Conservation (phyloP, 768 basidiomycete genomes). For the Lactarius psammicola region DNA sequence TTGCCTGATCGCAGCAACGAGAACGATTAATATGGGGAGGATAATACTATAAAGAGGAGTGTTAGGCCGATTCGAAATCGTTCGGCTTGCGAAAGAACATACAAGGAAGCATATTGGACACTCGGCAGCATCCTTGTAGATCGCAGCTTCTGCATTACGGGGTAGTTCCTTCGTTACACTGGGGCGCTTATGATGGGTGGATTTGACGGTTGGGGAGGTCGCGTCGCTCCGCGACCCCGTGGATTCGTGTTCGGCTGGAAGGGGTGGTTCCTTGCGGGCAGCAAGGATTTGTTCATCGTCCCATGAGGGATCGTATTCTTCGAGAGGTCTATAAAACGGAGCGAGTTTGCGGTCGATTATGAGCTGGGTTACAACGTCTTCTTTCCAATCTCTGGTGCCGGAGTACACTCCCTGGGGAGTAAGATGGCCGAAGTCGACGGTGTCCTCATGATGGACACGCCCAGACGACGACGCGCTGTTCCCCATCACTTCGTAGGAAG, state of each 20-base stretch:
- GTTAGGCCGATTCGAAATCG: constrained; percentile 24
- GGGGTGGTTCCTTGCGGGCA: constrained; percentile 65
- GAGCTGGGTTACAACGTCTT: constrained; percentile 79
- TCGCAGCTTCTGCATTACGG: constrained; percentile 66
- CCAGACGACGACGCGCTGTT: constrained; percentile 77
- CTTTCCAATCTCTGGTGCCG: constrained; percentile 85
- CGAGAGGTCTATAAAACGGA: constrained; percentile 94
- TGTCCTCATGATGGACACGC: constrained; percentile 73
- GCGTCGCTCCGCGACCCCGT: constrained; percentile 47
- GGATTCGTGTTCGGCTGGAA: constrained; percentile 43
- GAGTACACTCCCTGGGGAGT: constrained; percentile 86
- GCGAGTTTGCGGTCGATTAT: constrained; percentile 87
- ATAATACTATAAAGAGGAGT: constrained; percentile 67
- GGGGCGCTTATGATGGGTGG: constrained; percentile 53
- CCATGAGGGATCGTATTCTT: constrained; percentile 90
- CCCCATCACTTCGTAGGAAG: constrained; percentile 54
- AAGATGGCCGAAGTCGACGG: constrained; percentile 80
- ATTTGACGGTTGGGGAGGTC: constrained; percentile 37
- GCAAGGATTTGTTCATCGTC: constrained; percentile 84
- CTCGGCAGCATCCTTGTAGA: constrained; percentile 84
- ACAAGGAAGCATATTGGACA: constrained; percentile 99
- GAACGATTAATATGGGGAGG: constrained; percentile 97
- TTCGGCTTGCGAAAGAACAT: constrained; percentile 37
- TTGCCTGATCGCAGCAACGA: constrained; percentile 96
- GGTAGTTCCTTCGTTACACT: constrained; percentile 60